Base-by-base conservation (phyloP, 345 rosid genomes). In the Limnanthes douglasii region DNA sequence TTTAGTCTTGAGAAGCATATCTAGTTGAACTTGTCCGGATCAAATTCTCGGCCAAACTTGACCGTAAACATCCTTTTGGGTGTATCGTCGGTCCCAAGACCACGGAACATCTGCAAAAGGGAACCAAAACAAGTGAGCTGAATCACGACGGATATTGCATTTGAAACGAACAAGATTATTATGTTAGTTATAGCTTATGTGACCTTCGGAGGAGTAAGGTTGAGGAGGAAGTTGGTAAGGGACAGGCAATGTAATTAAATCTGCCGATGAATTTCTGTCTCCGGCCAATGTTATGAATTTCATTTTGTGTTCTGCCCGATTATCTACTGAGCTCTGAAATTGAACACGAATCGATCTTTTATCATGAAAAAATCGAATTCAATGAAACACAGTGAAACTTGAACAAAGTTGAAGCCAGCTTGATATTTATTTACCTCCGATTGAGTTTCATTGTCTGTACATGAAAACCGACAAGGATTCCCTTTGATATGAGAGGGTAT, bases 61-160 rank as follows among this genome's bases (percentile, higher is more conserved):
- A 24, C 98, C 85, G 7, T 70, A 68, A 22, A 80, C 92, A 55
- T 77, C 95, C 63, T 72, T 77, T 57, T 79, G 60, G 19, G 21
- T 56, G 60, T 90, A 79, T 29, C 35, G 55, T 44, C 86, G 56
- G 59, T 84, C 95, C 98, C 98, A 84, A 14, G 82, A 90, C 95
- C 95, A 90, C 0, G 98, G 94, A 28, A 72, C 64, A 61, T 90
- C 98, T 83, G 81, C 36, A 43, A 19, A 36, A 12, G 22, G 17
- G 6, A 25, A 33, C 22, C 25, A 26, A 19, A 28, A 13, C 22
- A 17, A 55, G 6, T 19, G 5, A 6, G 15, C 22, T 26, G 15
- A 33, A 45, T 30, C 38, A n/a, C n/a, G n/a, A n/a, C n/a, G n/a
- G n/a, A n/a, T n/a, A n/a, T n/a, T n/a, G n/a, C n/a, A n/a, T n/a